A percentile compares a stretch with the other conserved stretches of the same genome.
Conservation (phyloP, 108 stramenopile genomes). For the Nannochloropsis salina region DNA sequence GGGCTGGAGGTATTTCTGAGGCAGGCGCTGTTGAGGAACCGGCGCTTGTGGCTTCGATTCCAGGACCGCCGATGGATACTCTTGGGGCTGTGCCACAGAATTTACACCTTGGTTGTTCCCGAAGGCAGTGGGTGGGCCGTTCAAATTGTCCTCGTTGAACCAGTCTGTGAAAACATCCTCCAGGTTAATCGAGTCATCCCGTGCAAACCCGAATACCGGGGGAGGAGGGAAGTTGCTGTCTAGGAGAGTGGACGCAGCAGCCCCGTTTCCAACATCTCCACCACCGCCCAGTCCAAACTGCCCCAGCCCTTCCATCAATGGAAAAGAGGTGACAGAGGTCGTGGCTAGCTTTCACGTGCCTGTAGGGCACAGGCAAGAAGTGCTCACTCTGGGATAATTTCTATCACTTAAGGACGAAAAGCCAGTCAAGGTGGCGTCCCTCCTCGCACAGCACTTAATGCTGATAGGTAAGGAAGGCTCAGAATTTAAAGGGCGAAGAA, state of each 20-base stretch:
- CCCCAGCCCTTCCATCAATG: neutral
- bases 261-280: neutral
- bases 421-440: too few species aligned
- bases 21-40: neutral
- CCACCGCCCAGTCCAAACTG: neutral
- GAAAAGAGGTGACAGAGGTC: neutral
- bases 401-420: too few species aligned
- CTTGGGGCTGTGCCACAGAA: neutral
- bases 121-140: constrained; percentile 18
- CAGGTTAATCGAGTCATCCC: constrained; percentile 38
- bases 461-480: too few species aligned
- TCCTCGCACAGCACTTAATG: too few species aligned
- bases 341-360: neutral
- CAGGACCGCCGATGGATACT: neutral
- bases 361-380: too few species aligned
- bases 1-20: neutral
- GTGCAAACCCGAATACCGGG: neutral
- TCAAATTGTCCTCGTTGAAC: constrained; percentile 40
- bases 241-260: neutral
- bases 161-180: constrained; percentile 49
- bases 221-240: neutral
- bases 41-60: neutral
- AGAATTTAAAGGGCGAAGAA: too few species aligned
- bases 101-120: neutral
- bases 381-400: too few species aligned